These are phyloP conservation scores for Coccomyxa sp. DNA, from an alignment of 139 green algal genomes.

Conservation along the genomic window DNA sequence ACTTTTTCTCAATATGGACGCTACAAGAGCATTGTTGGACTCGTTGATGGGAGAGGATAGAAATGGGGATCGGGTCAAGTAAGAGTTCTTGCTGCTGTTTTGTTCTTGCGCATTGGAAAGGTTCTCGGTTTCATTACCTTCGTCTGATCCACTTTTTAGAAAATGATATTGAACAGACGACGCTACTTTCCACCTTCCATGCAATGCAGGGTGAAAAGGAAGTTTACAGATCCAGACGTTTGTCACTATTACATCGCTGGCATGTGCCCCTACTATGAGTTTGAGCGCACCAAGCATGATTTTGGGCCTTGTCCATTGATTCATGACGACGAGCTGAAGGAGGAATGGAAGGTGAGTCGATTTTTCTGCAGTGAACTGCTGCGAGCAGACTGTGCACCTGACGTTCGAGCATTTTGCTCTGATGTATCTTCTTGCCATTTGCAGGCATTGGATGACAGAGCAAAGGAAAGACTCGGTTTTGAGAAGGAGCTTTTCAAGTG, in stretches of 20 bases:
- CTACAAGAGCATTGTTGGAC: too few species aligned
- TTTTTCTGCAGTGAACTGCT: neutral
- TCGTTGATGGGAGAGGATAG: too few species aligned
- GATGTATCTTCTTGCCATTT: neutral
- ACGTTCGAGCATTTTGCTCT: neutral
- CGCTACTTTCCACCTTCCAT: too few species aligned
- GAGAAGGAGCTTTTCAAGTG: slow-evolving; percentile 37
- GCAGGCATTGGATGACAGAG: slow-evolving; percentile 33
- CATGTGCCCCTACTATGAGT: slow-evolving; percentile 50
- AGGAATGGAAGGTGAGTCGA: slow-evolving; percentile 4
- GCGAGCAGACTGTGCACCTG: neutral
- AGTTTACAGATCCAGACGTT: slow-evolving; percentile 27
- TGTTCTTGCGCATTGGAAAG: too few species aligned
- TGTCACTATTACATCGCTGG: slow-evolving; percentile 43
- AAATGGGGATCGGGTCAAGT: too few species aligned
- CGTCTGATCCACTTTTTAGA: too few species aligned
- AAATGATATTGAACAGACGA: too few species aligned
- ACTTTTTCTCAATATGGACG: too few species aligned
- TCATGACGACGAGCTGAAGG: slow-evolving; percentile 36
- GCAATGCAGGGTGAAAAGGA: neutral
- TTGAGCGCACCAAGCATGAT: slow-evolving; percentile 48
- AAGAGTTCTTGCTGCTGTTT: too few species aligned
- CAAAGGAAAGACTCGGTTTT: slow-evolving; percentile 33
- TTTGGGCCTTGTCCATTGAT: slow-evolving; percentile 35
- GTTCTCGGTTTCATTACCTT: too few species aligned